Conservation (phyloP, 805 yeast genomes). For the Starmerella stigmatis region DNA sequence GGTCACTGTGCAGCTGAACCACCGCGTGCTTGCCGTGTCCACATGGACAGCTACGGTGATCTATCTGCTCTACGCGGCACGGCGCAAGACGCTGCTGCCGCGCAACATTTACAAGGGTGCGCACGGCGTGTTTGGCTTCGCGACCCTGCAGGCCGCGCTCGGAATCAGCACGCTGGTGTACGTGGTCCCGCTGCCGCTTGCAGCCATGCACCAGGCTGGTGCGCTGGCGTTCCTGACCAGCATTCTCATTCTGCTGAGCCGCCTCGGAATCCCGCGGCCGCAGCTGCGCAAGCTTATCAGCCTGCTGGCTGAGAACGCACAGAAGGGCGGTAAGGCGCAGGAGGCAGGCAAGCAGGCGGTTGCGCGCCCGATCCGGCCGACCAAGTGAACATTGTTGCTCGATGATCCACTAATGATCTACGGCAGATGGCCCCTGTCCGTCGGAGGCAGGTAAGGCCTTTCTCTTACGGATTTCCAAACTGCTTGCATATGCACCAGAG, state of each 20-base stretch:
- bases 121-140: conserved; percentile 66
- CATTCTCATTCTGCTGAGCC: conserved; percentile 51
- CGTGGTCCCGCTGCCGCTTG: conserved; percentile 84
- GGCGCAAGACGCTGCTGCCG: conserved; percentile 48
- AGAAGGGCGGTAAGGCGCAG: conserved; percentile 1
- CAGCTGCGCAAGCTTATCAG: conserved; percentile 22
- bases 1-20: conserved; percentile 85
- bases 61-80: conserved; percentile 56
- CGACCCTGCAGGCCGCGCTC: conserved; percentile 65
- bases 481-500: no score
- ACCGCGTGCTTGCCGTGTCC: conserved; percentile 72
- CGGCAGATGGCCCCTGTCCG: no score
- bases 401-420: no score
- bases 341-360: conserved; percentile 1
- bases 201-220: conserved; percentile 95
- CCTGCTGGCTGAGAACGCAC: conserved; percentile 20
- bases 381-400: no score
- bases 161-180: conserved; percentile 82
- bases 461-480: no score
- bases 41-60: conserved; percentile 65
- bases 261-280: conserved; percentile 48
- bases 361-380: not conserved
- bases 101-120: conserved; percentile 34
- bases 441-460: no score
- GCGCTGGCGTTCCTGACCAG: conserved; percentile 80